Base-by-base conservation (phyloP, 805 yeast species). In the Hagleromyces aurorensis region DNA sequence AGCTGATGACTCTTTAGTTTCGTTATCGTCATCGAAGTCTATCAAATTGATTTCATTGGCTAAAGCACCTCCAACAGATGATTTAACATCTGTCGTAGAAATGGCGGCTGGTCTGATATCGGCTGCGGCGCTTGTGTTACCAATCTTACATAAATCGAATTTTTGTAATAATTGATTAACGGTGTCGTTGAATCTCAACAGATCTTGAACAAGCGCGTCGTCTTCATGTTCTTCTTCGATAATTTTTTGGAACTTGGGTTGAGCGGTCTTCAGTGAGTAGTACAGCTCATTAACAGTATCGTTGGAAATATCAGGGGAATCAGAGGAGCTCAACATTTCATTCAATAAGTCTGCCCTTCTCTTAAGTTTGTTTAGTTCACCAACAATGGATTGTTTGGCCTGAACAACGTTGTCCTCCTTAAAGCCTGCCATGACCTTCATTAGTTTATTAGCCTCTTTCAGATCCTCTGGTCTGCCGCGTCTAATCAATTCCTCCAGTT, bases 341-440 rank as follows among this genome's bases (percentile, higher is more conserved):
- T 78, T 78, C 38, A 91, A 72, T 24, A 91, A 65, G 41, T 83
- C 94, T 9, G 85, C 82, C 59, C 91, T 91, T 33, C 94, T 71
- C 45, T 75, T 78, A 47, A 91, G 68, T 52, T 82, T 78, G 27
- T 81, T 84, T 30, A 91, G 65, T 50, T 91, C 97, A 40, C 80
- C 84, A 19, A 78, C 76, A 19, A 87, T 79, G 44, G 81, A 75
- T 33, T 81, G 83, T 49, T 75, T 76, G 41, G 85, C 81, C 37
- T 70, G 63, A 12, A 70, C 63, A 8, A 54, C 48, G 37, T 76
- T 73, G 53, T 86, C 95, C 48, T 82, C 85, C 55, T 82, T 82
- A 65, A 85, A 91, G 5, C 99, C 99, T 4, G 97, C 94, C 96
- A 91, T 86, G 44, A 91, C 75, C 55, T 89, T 86, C 98, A 91